phyloP scores from a whole-genome alignment of 805 yeast species.

The Saccharomycopsis olivae region DNA sequence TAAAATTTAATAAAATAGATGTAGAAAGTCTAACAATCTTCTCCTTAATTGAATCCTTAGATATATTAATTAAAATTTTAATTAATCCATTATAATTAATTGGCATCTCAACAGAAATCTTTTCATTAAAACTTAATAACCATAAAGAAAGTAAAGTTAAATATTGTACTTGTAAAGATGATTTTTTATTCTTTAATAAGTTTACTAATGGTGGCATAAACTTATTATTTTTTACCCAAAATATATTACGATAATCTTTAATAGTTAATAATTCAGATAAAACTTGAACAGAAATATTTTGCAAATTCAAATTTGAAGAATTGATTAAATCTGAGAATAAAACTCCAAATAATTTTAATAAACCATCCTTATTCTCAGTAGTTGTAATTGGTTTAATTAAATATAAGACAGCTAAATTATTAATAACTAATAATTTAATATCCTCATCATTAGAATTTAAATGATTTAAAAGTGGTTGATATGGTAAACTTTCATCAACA shows the following conservation, averaged over 20 bases:
- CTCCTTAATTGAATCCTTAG: slow-evolving; percentile 81
- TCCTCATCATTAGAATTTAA: slow-evolving; percentile 47
- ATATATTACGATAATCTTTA: slow-evolving; percentile 42
- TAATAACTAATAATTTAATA: slow-evolving; percentile 43
- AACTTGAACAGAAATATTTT: slow-evolving; percentile 55
- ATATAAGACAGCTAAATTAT: slow-evolving; percentile 42
- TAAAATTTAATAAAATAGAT: slow-evolving; percentile 57
- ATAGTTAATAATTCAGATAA: slow-evolving; percentile 48
- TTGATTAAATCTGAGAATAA: slow-evolving; percentile 22
- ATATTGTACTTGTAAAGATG: slow-evolving; percentile 68
- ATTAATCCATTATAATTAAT: slow-evolving; percentile 44
- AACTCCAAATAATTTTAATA: slow-evolving; percentile 30
- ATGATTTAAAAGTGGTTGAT: slow-evolving; percentile 39
- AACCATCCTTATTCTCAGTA: slow-evolving; percentile 24
- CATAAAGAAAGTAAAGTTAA: slow-evolving; percentile 68
- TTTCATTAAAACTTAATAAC: slow-evolving; percentile 70
- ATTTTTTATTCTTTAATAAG: slow-evolving; percentile 32
- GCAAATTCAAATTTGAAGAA: slow-evolving; percentile 37
- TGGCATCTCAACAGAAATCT: slow-evolving; percentile 37
- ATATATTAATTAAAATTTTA: slow-evolving; percentile 38
- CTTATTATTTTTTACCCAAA: slow-evolving; percentile 34
- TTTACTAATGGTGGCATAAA: slow-evolving; percentile 40
- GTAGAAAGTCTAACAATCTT: slow-evolving; percentile 81
- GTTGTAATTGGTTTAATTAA: slow-evolving; percentile 20
- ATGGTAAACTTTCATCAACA: slow-evolving; percentile 32